Base-by-base conservation (phyloP, 306 rosid genomes). In the Hippophae tibetana region DNA sequence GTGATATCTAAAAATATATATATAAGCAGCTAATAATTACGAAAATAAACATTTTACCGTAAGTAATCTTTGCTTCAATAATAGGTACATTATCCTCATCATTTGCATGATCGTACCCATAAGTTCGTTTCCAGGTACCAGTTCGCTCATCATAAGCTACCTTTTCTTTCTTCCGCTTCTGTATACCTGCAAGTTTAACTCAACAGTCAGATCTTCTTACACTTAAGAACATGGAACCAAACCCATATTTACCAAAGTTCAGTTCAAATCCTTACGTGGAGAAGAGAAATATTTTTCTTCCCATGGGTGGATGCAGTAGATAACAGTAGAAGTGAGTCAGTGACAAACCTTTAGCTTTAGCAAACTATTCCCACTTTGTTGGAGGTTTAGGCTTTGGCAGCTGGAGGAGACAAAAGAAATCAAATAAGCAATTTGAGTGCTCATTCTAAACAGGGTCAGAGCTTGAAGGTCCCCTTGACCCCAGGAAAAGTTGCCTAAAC, bases 361-460 rank as follows among this genome's bases (percentile, higher is more conserved):
- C 99, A 73, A 92, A 92, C 25, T 1, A 3, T 72, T 92, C 93
- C 98, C 99, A 92, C 69, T 85, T 92, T 7, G 99, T 85, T 5
- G 95, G 96, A 75, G 96, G 90, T 63, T 74, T 75, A 49, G 93
- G 93, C 76, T 61, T 78, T 66, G 99, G 99, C 5, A 92, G 63
- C 99, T 92, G 84, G 58, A 72, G 47, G 68, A 13, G 60, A 51
- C 12, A 57, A 40, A 64, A 31, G 6, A 43, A 42, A 66, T 42
- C 14, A 18, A 8, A 66, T 14, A 42, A 11, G 10, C 11, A 56
- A 26, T 69, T 43, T 8, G 47, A 2, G 10, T 48, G 44, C 40
- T 13, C 25, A 46, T 52, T 47, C 47, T 10, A 54, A 26, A 54
- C 27, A 47, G 4, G 31, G 14, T 31, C 38, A 31, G 5, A 31